Percentiles rank a stretch among this genome's conserved stretches.
phyloP scores from a whole-genome alignment of 2,329 filamentous ascomycete genomes.

The Trichoderma atrobrunneum region DNA sequence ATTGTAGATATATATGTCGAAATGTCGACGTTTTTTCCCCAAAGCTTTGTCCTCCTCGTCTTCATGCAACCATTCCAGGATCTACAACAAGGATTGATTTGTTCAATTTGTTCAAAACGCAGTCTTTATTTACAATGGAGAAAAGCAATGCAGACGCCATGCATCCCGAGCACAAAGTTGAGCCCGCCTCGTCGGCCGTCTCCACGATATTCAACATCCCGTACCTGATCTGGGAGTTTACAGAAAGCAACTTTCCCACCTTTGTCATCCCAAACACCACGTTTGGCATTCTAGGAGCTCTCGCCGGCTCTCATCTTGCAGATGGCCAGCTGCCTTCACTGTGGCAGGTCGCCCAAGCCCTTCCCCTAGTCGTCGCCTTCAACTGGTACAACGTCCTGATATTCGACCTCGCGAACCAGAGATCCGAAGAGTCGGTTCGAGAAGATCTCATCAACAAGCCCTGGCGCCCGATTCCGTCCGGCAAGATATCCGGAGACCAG shows the following conservation, averaged over 20 bases:
- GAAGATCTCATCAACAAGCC: slow-evolving; percentile 43
- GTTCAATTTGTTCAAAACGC: not conserved
- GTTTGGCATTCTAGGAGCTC: not conserved
- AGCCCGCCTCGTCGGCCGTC: not conserved
- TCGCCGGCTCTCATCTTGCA: not conserved
- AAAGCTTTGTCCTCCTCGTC: not conserved
- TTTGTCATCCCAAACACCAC: not conserved
- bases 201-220: not conserved
- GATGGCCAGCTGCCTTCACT: not conserved
- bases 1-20: not conserved
- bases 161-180: not conserved
- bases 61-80: not conserved
- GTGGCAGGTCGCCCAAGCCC: not conserved
- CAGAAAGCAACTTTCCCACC: not conserved
- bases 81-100: not conserved
- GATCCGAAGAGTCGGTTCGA: slow-evolving; percentile 26
- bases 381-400: slow-evolving; percentile 18
- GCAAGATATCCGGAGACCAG: slow-evolving; percentile 26
- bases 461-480: slow-evolving; percentile 30
- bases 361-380: not conserved
- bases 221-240: not conserved
- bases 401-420: slow-evolving; percentile 39
- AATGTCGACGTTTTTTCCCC: not conserved
- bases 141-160: not conserved
- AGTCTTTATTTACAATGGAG: not conserved